phyloP scores from a whole-genome alignment of 2,329 filamentous ascomycete species.

The Colletotrichum falcatum region DNA sequence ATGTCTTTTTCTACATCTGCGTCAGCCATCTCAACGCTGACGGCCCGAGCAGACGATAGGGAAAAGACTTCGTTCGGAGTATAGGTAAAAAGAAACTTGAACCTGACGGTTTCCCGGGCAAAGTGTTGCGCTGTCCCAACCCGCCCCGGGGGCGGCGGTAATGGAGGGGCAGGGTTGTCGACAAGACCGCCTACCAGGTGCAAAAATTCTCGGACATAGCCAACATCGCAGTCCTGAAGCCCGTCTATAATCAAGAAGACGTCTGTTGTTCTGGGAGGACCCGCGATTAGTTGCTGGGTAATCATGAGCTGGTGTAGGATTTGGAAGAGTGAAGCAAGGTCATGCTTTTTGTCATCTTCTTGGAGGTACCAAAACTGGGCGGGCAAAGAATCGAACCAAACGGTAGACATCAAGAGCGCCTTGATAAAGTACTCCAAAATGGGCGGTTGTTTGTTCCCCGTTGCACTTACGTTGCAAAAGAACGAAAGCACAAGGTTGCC shows the following conservation, averaged over 20 bases:
- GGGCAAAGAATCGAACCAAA: constrained; percentile 41
- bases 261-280: constrained; percentile 9
- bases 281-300: neutral
- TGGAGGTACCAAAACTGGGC: constrained; percentile 30
- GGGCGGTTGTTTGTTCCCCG: constrained; percentile 32
- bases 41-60: neutral
- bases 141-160: neutral
- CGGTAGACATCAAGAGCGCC: constrained; percentile 35
- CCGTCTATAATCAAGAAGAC: constrained; percentile 45
- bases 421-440: constrained; percentile 44
- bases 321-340: constrained; percentile 37
- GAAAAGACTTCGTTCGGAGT: constrained; percentile 17
- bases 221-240: constrained; percentile 40
- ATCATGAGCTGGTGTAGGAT: constrained; percentile 41
- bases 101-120: constrained; percentile 5
- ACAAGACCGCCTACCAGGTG: constrained; percentile 15
- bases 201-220: constrained; percentile 30
- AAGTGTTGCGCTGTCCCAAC: neutral
- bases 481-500: constrained; percentile 40
- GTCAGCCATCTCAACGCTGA: constrained; percentile 30
- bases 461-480: constrained; percentile 41
- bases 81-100: constrained; percentile 39
- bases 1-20: constrained; percentile 34
- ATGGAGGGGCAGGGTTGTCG: neutral
- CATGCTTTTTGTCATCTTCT: constrained; percentile 4